phyloP scores from a whole-genome alignment of 2,329 filamentous ascomycete genomes.

The Cordyceps tenuipes region DNA sequence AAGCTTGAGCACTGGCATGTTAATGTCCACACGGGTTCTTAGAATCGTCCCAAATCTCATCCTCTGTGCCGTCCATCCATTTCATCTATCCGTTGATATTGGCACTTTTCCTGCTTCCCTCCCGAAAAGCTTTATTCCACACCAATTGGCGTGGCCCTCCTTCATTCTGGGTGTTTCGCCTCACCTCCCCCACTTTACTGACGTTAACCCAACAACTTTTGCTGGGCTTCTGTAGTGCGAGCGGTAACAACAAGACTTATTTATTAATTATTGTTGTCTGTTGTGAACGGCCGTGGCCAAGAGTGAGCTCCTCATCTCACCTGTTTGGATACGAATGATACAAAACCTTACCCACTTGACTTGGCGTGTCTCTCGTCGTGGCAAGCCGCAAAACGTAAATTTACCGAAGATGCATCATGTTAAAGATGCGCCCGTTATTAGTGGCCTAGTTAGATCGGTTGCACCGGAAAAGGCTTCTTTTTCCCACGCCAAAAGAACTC shows the following conservation, averaged over 20 bases:
- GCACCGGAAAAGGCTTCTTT: neutral
- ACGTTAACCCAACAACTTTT: neutral
- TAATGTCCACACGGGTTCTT: neutral
- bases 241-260: neutral
- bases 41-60: neutral
- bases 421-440: neutral
- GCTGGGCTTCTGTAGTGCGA: neutral
- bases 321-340: neutral
- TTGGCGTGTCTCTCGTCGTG: neutral
- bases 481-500: neutral
- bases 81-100: neutral
- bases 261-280: neutral
- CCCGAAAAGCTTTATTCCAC: neutral
- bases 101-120: neutral
- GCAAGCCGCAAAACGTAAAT: neutral
- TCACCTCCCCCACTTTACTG: constrained; percentile 10
- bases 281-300: neutral
- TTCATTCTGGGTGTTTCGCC: constrained; percentile 1
- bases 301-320: neutral
- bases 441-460: neutral
- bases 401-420: neutral
- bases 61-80: neutral
- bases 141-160: neutral
- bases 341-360: neutral
- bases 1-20: neutral